Evolutionary conservation across 2,329 filamentous ascomycete genomes (phyloP).

Genomic region (Epichloe scottii): DNA sequence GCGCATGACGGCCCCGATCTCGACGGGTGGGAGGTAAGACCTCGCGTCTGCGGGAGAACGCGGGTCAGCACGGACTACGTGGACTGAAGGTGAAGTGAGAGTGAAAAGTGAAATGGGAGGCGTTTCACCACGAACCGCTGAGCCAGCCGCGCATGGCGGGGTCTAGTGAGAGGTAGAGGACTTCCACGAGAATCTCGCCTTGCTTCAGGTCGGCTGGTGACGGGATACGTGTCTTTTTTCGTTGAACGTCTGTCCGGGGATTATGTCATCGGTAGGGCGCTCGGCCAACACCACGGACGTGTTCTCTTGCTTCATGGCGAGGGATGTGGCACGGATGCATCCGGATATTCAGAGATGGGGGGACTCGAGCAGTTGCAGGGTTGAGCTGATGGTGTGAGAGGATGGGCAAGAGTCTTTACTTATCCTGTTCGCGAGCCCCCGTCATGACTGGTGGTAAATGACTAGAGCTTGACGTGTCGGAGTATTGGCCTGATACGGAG

Average conservation of each 20-base stretch:
- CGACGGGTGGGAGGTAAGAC: conserved; percentile 56
- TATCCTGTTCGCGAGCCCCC: not conserved
- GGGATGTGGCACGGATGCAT: not conserved
- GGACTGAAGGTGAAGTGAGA: not conserved
- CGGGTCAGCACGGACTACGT: not conserved
- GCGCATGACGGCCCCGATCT: conserved; percentile 57
- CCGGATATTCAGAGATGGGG: not conserved
- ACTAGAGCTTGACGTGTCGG: too few relatives aligned
- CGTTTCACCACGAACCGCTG: conserved; percentile 30
- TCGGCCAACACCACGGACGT: conserved; percentile 47
- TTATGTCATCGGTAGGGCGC: conserved; percentile 46
- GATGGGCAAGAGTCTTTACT: not conserved
- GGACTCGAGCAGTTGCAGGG: not conserved
- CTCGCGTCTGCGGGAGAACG: conserved; percentile 23
- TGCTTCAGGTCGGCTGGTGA: conserved; percentile 42
- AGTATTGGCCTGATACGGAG: too few relatives aligned
- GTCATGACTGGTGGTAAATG: not conserved
- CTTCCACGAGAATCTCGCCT: conserved; percentile 50
- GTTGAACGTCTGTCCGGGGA: conserved; percentile 54
- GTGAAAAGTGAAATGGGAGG: not conserved
- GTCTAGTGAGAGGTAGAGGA: conserved; percentile 55
- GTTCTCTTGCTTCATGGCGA: conserved; percentile 31
- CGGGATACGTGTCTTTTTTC: conserved; percentile 36
- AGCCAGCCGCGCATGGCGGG: conserved; percentile 69
- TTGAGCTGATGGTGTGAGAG: not conserved